Evolutionary conservation across 164 flowering plant species (phyloP).

Genomic region (Houttuynia cordata): DNA sequence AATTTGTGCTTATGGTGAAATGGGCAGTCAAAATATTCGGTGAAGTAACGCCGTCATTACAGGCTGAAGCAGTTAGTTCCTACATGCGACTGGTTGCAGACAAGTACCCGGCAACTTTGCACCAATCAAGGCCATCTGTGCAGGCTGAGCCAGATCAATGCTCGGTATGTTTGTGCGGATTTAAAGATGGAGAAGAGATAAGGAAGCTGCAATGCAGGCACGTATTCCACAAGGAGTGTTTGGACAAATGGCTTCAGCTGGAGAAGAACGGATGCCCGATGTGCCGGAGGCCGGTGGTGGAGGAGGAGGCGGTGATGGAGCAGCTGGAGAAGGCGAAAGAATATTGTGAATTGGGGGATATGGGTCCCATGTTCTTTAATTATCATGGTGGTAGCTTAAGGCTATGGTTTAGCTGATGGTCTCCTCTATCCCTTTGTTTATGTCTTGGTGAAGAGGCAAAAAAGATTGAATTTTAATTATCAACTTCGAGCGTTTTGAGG

Average conservation of each 20-base stretch:
- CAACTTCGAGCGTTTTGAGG: too few species aligned
- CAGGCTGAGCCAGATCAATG: neutral
- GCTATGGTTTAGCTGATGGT: neutral
- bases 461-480: too few species aligned
- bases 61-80: neutral
- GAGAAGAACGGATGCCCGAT: neutral
- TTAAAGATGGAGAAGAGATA: conserved; percentile 6
- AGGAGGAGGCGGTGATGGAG: conserved; percentile 14
- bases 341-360: conserved; percentile 24
- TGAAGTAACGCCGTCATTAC: too few species aligned
- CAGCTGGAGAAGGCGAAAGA: conserved; percentile 9
- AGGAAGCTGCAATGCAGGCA: conserved; percentile 4
- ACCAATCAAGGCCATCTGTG: neutral
- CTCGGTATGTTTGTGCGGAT: conserved; percentile 3
- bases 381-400: conserved; percentile 17
- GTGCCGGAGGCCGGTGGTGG: conserved; percentile 16
- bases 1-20: neutral
- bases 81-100: neutral
- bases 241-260: conserved; percentile 5
- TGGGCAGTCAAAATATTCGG: neutral
- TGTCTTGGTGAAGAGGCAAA: too few species aligned
- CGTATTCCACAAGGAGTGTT: conserved; percentile 7
- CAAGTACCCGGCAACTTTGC: neutral
- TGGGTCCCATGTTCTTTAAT: conserved; percentile 17
- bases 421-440: neutral